These are phyloP conservation scores for Encephalitozoon romaleae DNA, from an alignment of 371 early-diverging fungal genomes.

Conservation along the genomic window DNA sequence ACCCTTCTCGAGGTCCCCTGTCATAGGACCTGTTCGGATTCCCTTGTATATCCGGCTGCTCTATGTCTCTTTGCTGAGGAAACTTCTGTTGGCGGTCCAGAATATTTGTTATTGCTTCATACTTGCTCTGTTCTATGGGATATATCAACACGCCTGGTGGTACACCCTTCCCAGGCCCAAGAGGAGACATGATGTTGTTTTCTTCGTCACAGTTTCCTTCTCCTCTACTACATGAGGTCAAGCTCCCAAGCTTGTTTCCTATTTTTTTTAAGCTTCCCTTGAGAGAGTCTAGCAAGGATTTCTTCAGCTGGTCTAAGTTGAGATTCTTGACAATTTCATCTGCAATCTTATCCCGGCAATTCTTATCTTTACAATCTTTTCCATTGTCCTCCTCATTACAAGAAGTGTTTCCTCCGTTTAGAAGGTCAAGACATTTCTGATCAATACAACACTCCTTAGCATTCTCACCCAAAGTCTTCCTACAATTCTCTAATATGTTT, in stretches of 20 bases:
- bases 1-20: background rate
- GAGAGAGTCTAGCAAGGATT: background rate
- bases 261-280: slow-evolving; percentile 1
- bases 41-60: background rate
- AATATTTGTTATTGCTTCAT: background rate
- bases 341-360: background rate
- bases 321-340: background rate
- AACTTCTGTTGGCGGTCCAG: background rate
- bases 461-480: background rate
- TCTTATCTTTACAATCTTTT: background rate
- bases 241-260: background rate
- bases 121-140: background rate
- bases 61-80: background rate
- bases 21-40: background rate
- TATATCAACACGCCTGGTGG: background rate
- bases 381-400: background rate
- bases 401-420: background rate
- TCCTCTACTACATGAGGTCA: background rate
- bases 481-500: slow-evolving; percentile 4
- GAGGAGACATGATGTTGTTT: background rate
- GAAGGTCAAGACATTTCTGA: background rate
- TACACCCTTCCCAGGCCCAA: background rate
- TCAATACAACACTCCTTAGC: slow-evolving; percentile 20
- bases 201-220: background rate
- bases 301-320: background rate